Percentiles rank a stretch among this genome's conserved stretches.
Conservation (phyloP, 1,139 yeast species). For the Pichia sp. region DNA sequence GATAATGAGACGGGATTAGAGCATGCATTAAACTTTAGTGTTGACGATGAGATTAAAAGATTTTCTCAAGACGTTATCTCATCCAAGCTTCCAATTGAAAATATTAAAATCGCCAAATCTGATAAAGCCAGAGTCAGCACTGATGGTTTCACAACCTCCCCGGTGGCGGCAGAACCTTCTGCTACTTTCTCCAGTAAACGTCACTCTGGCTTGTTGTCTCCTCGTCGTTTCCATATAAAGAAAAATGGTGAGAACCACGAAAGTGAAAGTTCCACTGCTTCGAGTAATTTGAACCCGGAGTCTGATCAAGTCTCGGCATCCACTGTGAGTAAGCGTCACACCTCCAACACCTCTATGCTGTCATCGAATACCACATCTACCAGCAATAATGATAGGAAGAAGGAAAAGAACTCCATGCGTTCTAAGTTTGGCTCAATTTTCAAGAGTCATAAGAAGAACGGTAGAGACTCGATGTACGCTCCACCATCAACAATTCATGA, state of each 20-base stretch:
- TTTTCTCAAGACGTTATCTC: constrained; percentile 45
- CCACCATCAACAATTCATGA: constrained; percentile 33
- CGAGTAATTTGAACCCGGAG: not conserved
- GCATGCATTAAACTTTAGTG: constrained; percentile 57
- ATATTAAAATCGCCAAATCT: constrained; percentile 11
- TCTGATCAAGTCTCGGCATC: not conserved
- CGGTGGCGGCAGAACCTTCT: not conserved
- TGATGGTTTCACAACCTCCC: constrained; percentile 17
- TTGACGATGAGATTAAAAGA: constrained; percentile 53
- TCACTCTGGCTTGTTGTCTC: constrained; percentile 15
- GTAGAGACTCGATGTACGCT: constrained; percentile 35
- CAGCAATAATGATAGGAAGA: constrained; percentile 19
- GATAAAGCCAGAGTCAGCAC: constrained; percentile 17
- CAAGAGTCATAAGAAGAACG: constrained; percentile 48
- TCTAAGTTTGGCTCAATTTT: constrained; percentile 85
- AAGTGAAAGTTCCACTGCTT: constrained; percentile 3
- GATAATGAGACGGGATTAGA: constrained; percentile 66
- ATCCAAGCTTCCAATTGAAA: constrained; percentile 25
- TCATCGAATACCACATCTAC: constrained; percentile 15
- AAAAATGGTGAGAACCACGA: constrained; percentile 2
- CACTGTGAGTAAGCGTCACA: constrained; percentile 13
- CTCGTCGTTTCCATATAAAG: constrained; percentile 15
- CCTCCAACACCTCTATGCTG: constrained; percentile 19
- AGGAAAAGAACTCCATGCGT: constrained; percentile 46
- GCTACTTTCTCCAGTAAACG: constrained; percentile 7